phyloP scores from a whole-genome alignment of 768 basidiomycete genomes.

The Leccinum longicurvipes region DNA sequence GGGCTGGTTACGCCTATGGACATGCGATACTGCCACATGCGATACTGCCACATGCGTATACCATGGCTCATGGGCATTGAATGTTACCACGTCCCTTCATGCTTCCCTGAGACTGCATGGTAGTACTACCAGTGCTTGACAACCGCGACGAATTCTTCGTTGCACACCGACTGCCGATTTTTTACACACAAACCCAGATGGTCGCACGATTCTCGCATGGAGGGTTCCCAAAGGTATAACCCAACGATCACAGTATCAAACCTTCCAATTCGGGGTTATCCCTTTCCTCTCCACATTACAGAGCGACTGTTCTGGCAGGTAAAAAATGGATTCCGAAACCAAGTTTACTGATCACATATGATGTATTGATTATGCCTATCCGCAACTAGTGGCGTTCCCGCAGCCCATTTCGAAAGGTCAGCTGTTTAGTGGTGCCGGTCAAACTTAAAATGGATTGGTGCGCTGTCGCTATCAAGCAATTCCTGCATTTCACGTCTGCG shows the following conservation, averaged over 20 bases:
- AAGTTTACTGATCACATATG: constrained; percentile 5
- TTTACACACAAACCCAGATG: neutral
- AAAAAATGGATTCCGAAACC: neutral
- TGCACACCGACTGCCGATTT: neutral
- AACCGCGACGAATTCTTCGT: neutral
- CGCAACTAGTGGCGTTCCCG: constrained; percentile 4
- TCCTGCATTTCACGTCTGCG: neutral
- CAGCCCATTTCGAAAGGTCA: constrained; percentile 10
- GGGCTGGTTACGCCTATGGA: neutral
- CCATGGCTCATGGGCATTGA: neutral
- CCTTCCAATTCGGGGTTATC: constrained; percentile 11
- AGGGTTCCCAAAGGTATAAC: constrained; percentile 10
- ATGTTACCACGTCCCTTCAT: neutral
- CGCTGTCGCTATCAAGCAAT: neutral
- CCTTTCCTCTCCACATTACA: constrained; percentile 10
- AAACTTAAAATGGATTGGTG: constrained; percentile 11
- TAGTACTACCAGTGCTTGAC: neutral
- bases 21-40: neutral
- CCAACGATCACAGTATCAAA: constrained; percentile 15
- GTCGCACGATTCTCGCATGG: constrained; percentile 16
- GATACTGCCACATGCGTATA: neutral
- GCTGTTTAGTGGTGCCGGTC: neutral
- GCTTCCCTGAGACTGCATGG: neutral
- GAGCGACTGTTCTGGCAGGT: neutral
- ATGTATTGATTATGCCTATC: constrained; percentile 21